phyloP scores from a whole-genome alignment of 768 basidiomycete genomes.

The Termitomyces titanicus region DNA sequence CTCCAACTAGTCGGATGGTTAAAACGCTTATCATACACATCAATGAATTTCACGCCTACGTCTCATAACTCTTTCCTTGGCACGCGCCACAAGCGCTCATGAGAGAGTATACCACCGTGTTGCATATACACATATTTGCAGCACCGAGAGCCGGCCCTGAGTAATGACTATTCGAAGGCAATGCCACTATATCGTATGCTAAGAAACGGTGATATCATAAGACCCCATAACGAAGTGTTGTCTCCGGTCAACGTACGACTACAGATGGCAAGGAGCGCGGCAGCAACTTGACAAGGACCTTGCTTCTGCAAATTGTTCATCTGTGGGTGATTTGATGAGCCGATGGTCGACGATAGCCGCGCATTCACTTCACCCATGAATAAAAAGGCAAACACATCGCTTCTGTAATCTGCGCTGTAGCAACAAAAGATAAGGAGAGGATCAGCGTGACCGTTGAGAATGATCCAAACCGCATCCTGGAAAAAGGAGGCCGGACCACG shows the following conservation, averaged over 20 bases:
- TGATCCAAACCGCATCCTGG: slow-evolving; percentile 20
- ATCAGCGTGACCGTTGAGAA: slow-evolving; percentile 19
- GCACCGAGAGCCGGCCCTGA: slow-evolving; percentile 33
- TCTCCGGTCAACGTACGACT: slow-evolving; percentile 28
- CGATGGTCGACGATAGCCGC: not conserved
- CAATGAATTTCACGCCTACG: slow-evolving; percentile 23
- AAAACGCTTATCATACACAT: slow-evolving; percentile 1
- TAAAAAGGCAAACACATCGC: slow-evolving; percentile 39
- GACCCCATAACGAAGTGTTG: not conserved
- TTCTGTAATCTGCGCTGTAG: slow-evolving; percentile 31
- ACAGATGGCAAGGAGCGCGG: slow-evolving; percentile 40
- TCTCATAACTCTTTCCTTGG: slow-evolving; percentile 39
- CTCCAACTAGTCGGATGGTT: slow-evolving; percentile 40
- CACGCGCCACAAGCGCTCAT: slow-evolving; percentile 58
- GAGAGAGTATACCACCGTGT: slow-evolving; percentile 50
- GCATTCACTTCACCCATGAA: slow-evolving; percentile 31
- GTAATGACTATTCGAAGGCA: slow-evolving; percentile 31
- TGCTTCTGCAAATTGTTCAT: slow-evolving; percentile 43
- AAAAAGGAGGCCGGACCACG: slow-evolving; percentile 2
- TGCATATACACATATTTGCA: slow-evolving; percentile 49
- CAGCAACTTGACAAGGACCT: slow-evolving; percentile 43
- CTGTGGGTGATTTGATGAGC: slow-evolving; percentile 17
- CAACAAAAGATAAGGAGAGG: slow-evolving; percentile 13
- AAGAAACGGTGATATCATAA: not conserved
- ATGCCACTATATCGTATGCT: slow-evolving; percentile 31